These are phyloP conservation scores for Microdochium nivale DNA, from an alignment of 2,329 filamentous ascomycete species.

Conservation along the genomic window DNA sequence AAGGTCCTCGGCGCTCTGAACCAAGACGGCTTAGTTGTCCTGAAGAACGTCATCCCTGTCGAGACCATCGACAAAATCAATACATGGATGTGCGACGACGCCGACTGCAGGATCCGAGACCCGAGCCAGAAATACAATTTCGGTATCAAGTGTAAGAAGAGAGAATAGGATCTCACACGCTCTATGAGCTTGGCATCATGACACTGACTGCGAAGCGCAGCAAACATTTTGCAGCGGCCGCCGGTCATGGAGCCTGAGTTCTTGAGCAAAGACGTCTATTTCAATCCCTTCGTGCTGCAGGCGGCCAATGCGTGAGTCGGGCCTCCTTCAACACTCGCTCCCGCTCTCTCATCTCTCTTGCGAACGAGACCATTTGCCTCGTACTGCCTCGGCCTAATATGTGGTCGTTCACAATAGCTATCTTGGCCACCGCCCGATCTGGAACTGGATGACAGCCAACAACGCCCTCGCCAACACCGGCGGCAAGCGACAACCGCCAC, in stretches of 20 bases:
- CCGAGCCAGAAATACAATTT: conserved; percentile 11
- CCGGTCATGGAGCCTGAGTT: conserved; percentile 21
- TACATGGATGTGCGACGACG: conserved; percentile 10
- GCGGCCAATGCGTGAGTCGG: conserved; percentile 24
- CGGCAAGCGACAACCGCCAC: conserved; percentile 25
- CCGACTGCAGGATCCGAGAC: conserved; percentile 8
- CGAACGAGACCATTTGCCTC: neutral
- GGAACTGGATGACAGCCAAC: conserved; percentile 30
- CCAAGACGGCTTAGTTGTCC: conserved; percentile 14
- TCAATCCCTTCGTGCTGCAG: conserved; percentile 30
- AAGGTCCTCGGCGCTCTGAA: conserved; percentile 11
- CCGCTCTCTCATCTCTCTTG: neutral
- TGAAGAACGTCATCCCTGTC: conserved; percentile 11
- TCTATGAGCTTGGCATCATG: neutral
- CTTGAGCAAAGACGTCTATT: conserved; percentile 28
- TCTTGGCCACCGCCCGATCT: conserved; percentile 27
- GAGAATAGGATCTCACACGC: neutral
- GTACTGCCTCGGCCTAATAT: neutral
- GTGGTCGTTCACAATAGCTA: conserved; percentile 16
- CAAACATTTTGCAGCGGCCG: conserved; percentile 29
- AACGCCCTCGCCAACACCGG: conserved; percentile 25
- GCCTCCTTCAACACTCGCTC: neutral
- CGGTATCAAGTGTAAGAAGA: conserved; percentile 10
- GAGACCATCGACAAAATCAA: conserved; percentile 10
- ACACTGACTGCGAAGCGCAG: conserved; percentile 7